Conservation (phyloP, 192 early-diverging fungal species). For the Podila horticola region DNA sequence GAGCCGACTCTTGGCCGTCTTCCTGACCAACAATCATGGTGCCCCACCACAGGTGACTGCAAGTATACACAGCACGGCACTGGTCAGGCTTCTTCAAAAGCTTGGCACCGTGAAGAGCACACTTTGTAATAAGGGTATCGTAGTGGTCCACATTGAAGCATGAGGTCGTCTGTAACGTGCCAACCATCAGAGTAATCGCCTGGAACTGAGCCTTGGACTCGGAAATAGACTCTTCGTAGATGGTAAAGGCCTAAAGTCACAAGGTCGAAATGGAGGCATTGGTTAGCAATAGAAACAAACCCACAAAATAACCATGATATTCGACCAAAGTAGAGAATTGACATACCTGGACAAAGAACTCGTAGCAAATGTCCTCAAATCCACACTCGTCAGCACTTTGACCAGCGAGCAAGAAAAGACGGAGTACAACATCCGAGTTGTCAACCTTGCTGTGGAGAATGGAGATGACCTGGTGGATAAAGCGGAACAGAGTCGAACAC, state of each 20-base stretch:
- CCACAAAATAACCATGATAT: neutral
- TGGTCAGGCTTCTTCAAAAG: constrained; percentile 96
- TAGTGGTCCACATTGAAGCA: constrained; percentile 93
- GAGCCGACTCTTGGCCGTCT: constrained; percentile 65
- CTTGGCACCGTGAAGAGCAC: constrained; percentile 88
- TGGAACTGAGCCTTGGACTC: constrained; percentile 93
- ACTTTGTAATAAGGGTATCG: constrained; percentile 93
- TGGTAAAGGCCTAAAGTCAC: constrained; percentile 80
- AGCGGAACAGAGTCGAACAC: constrained; percentile 81
- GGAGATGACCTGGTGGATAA: constrained; percentile 87
- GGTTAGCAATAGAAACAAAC: neutral
- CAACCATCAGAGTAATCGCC: constrained; percentile 89
- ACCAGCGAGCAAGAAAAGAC: constrained; percentile 88
- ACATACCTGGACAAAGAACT: constrained; percentile 91
- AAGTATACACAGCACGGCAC: constrained; percentile 84
- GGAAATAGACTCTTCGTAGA: constrained; percentile 96
- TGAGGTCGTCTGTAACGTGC: constrained; percentile 82
- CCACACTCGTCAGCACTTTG: constrained; percentile 86
- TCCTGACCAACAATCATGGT: constrained; percentile 64
- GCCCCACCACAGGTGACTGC: constrained; percentile 94
- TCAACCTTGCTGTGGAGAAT: constrained; percentile 76
- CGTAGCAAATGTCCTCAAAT: constrained; percentile 95
- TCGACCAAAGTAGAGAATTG: neutral
- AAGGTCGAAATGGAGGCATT: neutral
- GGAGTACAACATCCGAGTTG: constrained; percentile 69